These are phyloP conservation scores for Logfia minima DNA, from an alignment of 129 eudicot genomes.

Conservation along the genomic window DNA sequence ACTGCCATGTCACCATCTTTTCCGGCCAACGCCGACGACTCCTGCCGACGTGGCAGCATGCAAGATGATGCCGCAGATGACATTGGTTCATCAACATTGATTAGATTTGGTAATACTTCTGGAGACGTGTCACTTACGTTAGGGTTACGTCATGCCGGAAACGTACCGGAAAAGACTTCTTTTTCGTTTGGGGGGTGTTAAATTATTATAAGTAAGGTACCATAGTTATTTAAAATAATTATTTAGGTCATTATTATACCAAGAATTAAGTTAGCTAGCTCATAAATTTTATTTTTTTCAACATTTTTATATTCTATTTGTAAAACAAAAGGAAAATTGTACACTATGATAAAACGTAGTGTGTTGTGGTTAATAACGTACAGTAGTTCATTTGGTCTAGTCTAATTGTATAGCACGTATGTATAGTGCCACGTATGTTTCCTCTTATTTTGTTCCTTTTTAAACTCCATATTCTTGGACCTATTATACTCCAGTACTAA, in stretches of 20 bases:
- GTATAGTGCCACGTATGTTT: conserved; percentile 24
- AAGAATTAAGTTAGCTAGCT: conserved; percentile 22
- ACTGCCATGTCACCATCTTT: conserved; percentile 21
- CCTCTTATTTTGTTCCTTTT: background rate
- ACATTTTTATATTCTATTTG: conserved; percentile 15
- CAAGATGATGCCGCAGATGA: conserved; percentile 20
- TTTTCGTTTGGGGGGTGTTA: conserved; percentile 57
- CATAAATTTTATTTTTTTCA: conserved; percentile 13
- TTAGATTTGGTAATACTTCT: conserved; percentile 63
- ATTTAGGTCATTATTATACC: conserved; percentile 35
- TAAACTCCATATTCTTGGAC: conserved; percentile 1
- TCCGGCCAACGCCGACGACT: conserved; percentile 28
- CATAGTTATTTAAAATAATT: conserved; percentile 27
- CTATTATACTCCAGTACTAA: background rate
- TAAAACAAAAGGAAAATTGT: conserved; percentile 7
- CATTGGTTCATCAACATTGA: conserved; percentile 53
- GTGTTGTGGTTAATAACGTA: conserved; percentile 23
- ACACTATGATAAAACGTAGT: conserved; percentile 29
- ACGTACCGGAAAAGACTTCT: conserved; percentile 58
- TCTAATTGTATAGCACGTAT: conserved; percentile 30
- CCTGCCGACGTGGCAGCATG: conserved; percentile 37
- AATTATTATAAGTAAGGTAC: conserved; percentile 25
- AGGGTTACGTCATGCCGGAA: conserved; percentile 94
- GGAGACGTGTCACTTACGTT: conserved; percentile 94
- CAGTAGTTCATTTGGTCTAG: conserved; percentile 9